Conservation (phyloP, 106 monocot genomes). For the Acanthochlamys bracteata region DNA sequence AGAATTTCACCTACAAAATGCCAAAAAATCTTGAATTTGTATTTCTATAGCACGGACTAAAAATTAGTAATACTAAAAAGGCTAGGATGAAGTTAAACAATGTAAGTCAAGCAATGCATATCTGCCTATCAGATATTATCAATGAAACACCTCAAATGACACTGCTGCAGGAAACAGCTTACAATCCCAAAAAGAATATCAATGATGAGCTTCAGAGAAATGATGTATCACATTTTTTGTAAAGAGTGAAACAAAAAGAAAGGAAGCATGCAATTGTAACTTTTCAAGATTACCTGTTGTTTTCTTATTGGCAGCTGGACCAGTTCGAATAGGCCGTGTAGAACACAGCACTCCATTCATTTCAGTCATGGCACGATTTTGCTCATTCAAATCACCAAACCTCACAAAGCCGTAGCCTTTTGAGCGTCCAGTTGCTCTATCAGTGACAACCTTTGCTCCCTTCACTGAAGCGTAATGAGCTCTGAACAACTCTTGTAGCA, state of each 20-base stretch:
- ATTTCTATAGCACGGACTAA: background rate
- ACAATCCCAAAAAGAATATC: no score
- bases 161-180: no score
- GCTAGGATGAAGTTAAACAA: no score
- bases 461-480: slow-evolving; percentile 51
- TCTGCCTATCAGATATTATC: no score
- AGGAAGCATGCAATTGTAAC: background rate
- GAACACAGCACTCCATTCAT: slow-evolving; percentile 75
- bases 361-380: slow-evolving; percentile 70
- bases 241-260: slow-evolving; percentile 5
- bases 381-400: slow-evolving; percentile 65
- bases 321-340: slow-evolving; percentile 65
- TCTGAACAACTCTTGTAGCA: slow-evolving; percentile 66
- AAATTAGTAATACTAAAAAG: slow-evolving; percentile 5
- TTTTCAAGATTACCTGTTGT: slow-evolving; percentile 23
- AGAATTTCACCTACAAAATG: slow-evolving; percentile 37
- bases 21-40: slow-evolving; percentile 17
- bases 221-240: no score
- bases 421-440: slow-evolving; percentile 53
- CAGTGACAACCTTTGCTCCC: slow-evolving; percentile 76
- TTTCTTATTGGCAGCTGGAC: slow-evolving; percentile 65
- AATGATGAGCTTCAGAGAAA: no score
- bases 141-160: no score
- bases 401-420: slow-evolving; percentile 89
- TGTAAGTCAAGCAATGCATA: no score